These are phyloP conservation scores for Metarhizium brunneum DNA, from an alignment of 2,329 filamentous ascomycete species.

Conservation along the genomic window DNA sequence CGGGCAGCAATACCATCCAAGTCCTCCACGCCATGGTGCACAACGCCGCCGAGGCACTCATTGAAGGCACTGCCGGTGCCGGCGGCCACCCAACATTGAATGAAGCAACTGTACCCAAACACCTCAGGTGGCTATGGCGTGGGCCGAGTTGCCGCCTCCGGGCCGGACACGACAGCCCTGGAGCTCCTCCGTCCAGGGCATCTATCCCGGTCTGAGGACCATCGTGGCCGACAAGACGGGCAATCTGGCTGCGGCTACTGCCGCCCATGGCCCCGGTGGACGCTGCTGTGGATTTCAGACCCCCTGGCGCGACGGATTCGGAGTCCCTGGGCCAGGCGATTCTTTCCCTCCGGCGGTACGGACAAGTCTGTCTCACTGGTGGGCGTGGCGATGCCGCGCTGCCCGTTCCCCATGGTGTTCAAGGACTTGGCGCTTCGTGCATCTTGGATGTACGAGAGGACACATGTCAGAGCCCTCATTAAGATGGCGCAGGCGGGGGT, in stretches of 20 bases:
- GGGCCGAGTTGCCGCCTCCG: constrained; percentile 25
- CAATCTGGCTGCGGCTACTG: constrained; percentile 15
- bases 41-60: background rate
- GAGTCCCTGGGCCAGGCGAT: constrained; percentile 30
- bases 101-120: constrained; percentile 18
- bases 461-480: constrained; percentile 9
- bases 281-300: constrained; percentile 36
- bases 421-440: constrained; percentile 27
- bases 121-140: constrained; percentile 24
- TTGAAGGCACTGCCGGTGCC: background rate
- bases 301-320: constrained; percentile 24
- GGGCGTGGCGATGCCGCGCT: constrained; percentile 20
- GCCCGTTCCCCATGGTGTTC: constrained; percentile 15
- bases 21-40: background rate
- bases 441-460: constrained; percentile 29
- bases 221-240: constrained; percentile 27
- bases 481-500: constrained; percentile 8
- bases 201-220: constrained; percentile 24
- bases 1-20: background rate
- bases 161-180: constrained; percentile 22
- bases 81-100: background rate
- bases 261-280: background rate
- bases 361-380: constrained; percentile 15
- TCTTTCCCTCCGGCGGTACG: constrained; percentile 20
- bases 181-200: constrained; percentile 9